Percentiles rank a stretch among this genome's conserved stretches.
Evolutionary conservation across 106 monocot species (phyloP).

Genomic region (Dendrobium catenatum): DNA sequence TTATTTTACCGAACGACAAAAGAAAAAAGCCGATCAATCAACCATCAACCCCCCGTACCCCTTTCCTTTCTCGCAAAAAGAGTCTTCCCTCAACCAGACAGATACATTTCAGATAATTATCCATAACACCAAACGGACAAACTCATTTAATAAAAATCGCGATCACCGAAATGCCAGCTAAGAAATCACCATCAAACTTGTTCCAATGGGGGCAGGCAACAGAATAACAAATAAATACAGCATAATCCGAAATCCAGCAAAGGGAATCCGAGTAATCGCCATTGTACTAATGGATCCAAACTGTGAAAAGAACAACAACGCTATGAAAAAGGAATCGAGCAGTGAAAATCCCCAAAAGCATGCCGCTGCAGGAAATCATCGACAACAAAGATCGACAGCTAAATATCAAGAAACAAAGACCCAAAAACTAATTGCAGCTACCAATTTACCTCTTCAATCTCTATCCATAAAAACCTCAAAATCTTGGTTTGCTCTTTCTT

Average conservation of each 20-base stretch:
- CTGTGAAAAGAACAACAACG: not conserved
- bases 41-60: not conserved
- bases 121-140: not conserved
- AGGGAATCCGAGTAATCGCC: not conserved
- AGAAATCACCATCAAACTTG: conserved; percentile 2
- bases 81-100: not conserved
- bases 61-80: not conserved
- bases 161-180: not conserved
- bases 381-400: not conserved
- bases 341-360: not conserved
- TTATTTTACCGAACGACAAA: not conserved
- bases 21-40: not conserved
- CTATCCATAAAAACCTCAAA: not conserved
- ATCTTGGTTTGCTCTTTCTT: not conserved
- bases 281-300: not conserved
- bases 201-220: not conserved
- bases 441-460: not conserved
- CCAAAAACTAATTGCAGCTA: not conserved
- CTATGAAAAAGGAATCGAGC: not conserved
- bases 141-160: not conserved
- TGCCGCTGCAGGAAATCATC: not conserved
- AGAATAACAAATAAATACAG: not conserved
- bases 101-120: not conserved
- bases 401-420: not conserved
- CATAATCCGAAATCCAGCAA: not conserved